A percentile compares a stretch with the other conserved stretches of the same genome.
Conservation (phyloP, 1,284 basidiomycete genomes). For the Anthracocystis walkeri region DNA sequence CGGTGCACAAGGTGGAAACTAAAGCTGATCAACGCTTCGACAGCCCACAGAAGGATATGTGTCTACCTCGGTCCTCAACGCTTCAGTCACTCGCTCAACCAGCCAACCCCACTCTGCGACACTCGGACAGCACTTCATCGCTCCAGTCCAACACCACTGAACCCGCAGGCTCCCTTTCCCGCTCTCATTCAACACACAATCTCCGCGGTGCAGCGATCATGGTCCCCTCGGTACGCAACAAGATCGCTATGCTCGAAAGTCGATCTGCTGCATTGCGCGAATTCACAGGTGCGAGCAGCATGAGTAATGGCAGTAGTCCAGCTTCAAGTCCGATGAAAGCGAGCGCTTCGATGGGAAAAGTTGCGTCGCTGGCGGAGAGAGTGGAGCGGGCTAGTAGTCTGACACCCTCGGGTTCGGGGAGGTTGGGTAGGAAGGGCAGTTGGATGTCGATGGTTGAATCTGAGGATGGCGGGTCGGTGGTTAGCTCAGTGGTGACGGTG, state of each 20-base stretch:
- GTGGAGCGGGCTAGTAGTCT: conserved; percentile 17
- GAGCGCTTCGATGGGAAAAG: conserved; percentile 11
- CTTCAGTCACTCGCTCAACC: conserved; percentile 14
- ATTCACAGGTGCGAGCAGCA: conserved; percentile 22
- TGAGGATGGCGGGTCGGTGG: conserved; percentile 28
- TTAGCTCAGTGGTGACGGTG: conserved; percentile 26
- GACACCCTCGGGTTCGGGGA: conserved; percentile 7
- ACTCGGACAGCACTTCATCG: conserved; percentile 49
- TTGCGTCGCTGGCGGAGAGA: conserved; percentile 16
- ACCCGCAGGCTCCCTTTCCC: conserved; percentile 11
- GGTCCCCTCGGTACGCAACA: conserved; percentile 63
- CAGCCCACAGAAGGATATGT: neutral
- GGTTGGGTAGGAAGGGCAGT: conserved; percentile 40
- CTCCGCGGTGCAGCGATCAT: conserved; percentile 50
- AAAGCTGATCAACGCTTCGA: neutral
- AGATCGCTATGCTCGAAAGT: conserved; percentile 63
- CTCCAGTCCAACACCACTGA: conserved; percentile 17
- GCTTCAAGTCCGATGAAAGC: conserved; percentile 8
- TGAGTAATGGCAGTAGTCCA: conserved; percentile 12
- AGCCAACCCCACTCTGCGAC: conserved; percentile 13
- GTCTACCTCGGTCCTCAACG: conserved; percentile 32
- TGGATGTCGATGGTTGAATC: conserved; percentile 23
- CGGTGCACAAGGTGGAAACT: neutral
- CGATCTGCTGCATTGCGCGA: conserved; percentile 45
- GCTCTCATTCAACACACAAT: conserved; percentile 50